A percentile compares a stretch with the other conserved stretches of the same genome.
Evolutionary conservation across 2,329 filamentous ascomycete genomes (phyloP).

Genomic region (Mycosphaerella arachidis): DNA sequence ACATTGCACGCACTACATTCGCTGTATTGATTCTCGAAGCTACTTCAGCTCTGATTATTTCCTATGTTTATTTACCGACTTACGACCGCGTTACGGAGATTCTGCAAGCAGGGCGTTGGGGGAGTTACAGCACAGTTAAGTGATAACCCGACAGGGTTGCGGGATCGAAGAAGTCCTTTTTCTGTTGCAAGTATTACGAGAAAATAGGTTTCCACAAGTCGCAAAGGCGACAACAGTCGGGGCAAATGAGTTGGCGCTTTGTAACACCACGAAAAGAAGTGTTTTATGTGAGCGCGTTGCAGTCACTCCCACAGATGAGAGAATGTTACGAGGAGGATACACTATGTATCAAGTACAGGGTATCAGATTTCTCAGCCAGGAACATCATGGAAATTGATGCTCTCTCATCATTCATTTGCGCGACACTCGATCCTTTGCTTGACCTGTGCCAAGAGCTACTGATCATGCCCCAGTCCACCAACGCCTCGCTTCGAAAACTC

Average conservation of each 20-base stretch:
- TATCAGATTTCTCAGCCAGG: background rate
- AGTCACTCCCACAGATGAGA: background rate
- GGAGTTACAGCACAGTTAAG: conserved; percentile 16
- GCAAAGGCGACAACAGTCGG: background rate
- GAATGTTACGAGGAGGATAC: background rate
- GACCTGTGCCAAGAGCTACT: background rate
- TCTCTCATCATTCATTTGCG: background rate
- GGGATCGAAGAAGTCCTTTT: background rate
- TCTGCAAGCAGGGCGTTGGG: conserved; percentile 29
- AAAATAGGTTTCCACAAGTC: background rate
- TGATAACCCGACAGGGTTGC: background rate
- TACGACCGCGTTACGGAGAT: conserved; percentile 15
- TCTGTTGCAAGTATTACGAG: background rate
- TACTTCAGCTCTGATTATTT: conserved; percentile 5
- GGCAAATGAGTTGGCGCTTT: background rate
- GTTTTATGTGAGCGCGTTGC: background rate
- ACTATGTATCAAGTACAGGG: background rate
- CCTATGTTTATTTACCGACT: conserved; percentile 9
- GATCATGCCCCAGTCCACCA: background rate
- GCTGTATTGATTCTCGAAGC: background rate
- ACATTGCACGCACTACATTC: background rate
- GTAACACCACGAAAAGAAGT: background rate
- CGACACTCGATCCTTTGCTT: background rate
- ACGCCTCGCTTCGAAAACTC: conserved; percentile 5
- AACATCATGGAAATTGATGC: background rate